Evolutionary conservation across 805 yeast species (phyloP), one percentile per base, ranked within the genome.

Genomic region (Ogataea polymorpha): DNA sequence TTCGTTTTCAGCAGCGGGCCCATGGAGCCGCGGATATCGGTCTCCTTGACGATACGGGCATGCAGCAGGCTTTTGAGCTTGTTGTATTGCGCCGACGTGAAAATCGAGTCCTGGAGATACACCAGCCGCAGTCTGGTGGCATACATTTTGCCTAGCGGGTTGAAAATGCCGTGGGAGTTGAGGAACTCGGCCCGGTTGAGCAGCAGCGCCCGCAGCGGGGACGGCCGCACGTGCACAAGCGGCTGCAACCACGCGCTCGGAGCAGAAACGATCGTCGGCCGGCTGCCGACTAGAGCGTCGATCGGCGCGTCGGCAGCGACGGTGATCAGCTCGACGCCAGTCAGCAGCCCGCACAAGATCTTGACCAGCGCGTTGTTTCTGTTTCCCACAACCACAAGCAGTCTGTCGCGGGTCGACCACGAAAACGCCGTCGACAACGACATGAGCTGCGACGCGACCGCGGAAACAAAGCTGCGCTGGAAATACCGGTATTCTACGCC

Each of bases 1-100:
- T 82, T 85, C 1, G 82, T 77, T 30, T 71, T 67, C 6, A 82
- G 51, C 0, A 83, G 46, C 0, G 89, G 79, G 0, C 90, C 89
- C 34, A 79, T 51, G 0, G 76, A 61, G 20, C 71, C 71, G 27
- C 60, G 58, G 25, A 68, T 57, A 13, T 70, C 70, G 12, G 62
- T 59, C 51, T 84, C 89, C 13, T 65, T 58, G 1, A 83, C 65
- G 0, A 80, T 62, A 44, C 87, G 65, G 1, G 77, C 49, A 2
- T 77, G 76, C 4, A 74, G 56, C 2, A 68, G 37, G 0, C 80
- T 67, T 39, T 81, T 67, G 6, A 75, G 39, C 3, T 54, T 44
- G 37, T 75, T 79, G 36, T 52, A 54, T 5, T 51, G 41, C 6
- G 35, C 32, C 1, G 61, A 48, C 6, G 54, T 45, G 5, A 54